Base-by-base conservation (phyloP, 2,329 filamentous ascomycete species). In the Daldinia sp. region DNA sequence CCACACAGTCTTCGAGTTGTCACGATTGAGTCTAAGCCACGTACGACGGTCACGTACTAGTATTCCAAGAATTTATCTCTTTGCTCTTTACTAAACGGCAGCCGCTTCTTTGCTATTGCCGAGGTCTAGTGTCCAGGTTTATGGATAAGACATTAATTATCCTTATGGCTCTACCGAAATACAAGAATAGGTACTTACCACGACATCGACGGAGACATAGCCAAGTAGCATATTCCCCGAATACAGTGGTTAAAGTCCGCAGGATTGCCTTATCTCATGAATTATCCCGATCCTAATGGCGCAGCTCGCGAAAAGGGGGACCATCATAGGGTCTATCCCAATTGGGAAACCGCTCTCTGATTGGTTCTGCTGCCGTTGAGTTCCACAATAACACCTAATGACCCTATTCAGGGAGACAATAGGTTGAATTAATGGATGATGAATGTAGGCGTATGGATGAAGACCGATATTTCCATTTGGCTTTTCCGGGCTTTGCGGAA, bases 341-440 rank as follows among this genome's bases (percentile, higher is more conserved):
- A 50, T 50, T 50, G n/a, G 46, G 46, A 50, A 50, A 50, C 46
- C 12, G 6, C 46, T 50, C 46, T 50, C 46, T 50, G 46, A 50
- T 50, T 50, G 46, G 46, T 28, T n/a, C 13, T n/a, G 7, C 46
- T 13, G 46, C 2, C 2, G 26, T 23, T 28, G 13, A 23, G 26
- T 28, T 50, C 46, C 26, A 30, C 7, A 50, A 9, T 13, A n/a
- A 3, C 13, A 28, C 6, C 10, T 13, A n/a, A 30, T n/a, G 46
- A 15, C 15, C 23, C 15, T 30, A 50, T 50, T 50, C 13, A 15
- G n/a, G 46, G 13, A 26, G 23, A 5, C 46, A 50, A 50, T 50
- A 10, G 12, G 18, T 28, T 13, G 44, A 28, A 28, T n/a, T 3
- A 26, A 28, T 30, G 20, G 15, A 28, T n/a, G 46, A n/a, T 28